A percentile compares a stretch with the other conserved stretches of the same genome.
phyloP scores from a whole-genome alignment of 2,329 filamentous ascomycete genomes.

The Fusarium sp. region DNA sequence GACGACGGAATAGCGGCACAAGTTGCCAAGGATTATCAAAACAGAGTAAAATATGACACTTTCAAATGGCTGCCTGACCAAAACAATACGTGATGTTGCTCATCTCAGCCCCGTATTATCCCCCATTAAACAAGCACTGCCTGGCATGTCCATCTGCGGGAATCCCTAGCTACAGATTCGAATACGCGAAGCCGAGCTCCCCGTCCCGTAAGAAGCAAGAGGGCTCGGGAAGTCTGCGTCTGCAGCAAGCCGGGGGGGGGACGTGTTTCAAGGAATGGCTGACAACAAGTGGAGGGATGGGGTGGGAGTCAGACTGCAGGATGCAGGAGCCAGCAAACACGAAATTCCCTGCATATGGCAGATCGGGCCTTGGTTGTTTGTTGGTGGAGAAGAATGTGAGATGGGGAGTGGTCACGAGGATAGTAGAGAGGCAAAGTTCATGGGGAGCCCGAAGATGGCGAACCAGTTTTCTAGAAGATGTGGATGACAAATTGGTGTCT shows the following conservation, averaged over 20 bases:
- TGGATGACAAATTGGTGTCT: conserved; percentile 32
- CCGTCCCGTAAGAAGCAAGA: conserved; percentile 14
- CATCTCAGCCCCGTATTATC: background rate
- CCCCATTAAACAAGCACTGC: conserved; percentile 22
- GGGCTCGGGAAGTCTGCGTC: conserved; percentile 23
- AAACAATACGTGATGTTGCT: background rate
- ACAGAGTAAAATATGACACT: background rate
- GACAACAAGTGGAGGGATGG: conserved; percentile 6
- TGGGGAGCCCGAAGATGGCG: background rate
- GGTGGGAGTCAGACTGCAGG: conserved; percentile 3
- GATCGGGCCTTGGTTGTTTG: conserved; percentile 19
- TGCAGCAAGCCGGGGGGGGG: conserved; percentile 18
- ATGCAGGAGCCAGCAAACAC: background rate
- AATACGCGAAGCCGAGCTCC: conserved; percentile 30
- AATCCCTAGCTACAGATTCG: conserved; percentile 18
- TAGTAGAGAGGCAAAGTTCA: conserved; percentile 8
- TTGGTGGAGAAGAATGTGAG: conserved; percentile 15
- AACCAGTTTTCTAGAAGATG: conserved; percentile 39
- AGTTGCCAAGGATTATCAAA: background rate
- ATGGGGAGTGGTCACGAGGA: conserved; percentile 21
- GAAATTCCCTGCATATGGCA: conserved; percentile 27
- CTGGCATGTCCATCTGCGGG: conserved; percentile 19
- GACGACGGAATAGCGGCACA: conserved; percentile 4
- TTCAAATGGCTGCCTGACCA: conserved; percentile 10
- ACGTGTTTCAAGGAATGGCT: conserved; percentile 10